Evolutionary conservation across 1,284 basidiomycete genomes (phyloP).

Genomic region (Rhodotorula sp.): DNA sequence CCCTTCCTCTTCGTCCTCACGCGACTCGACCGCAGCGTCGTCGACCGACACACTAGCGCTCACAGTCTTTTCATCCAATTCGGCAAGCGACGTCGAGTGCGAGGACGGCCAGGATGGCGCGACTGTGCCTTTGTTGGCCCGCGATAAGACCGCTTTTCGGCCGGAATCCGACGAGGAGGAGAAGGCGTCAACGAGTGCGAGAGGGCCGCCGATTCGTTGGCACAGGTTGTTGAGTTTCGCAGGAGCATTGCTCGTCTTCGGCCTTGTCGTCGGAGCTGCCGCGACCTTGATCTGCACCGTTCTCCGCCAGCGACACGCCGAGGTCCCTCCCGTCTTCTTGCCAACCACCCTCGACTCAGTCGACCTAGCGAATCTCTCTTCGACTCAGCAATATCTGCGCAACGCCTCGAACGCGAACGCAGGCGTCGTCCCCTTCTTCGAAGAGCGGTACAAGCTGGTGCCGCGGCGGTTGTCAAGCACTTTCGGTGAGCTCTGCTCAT

Average conservation of each 20-base stretch:
- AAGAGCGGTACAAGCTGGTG: not conserved
- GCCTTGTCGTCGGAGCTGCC: not conserved
- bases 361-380: not conserved
- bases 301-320: not conserved
- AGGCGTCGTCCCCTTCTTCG: slow-evolving; percentile 25
- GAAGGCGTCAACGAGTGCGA: too few species aligned
- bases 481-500: slow-evolving; percentile 21
- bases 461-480: slow-evolving; percentile 7
- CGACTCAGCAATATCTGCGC: slow-evolving; percentile 1
- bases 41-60: not conserved
- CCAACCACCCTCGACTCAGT: not conserved
- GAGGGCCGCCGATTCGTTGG: too few species aligned
- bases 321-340: not conserved
- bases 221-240: too few species aligned
- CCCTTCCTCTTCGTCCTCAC: not conserved
- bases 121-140: not conserved
- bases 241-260: not conserved
- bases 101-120: not conserved
- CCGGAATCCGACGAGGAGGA: too few species aligned
- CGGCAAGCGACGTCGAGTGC: not conserved
- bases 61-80: not conserved
- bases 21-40: not conserved
- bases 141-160: not conserved
- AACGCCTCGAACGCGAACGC: not conserved
- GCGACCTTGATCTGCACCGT: not conserved